A percentile compares a stretch with the other conserved stretches of the same genome.
phyloP scores from a whole-genome alignment of 352 stramenopile species.

The Globisporangium yorkense region DNA sequence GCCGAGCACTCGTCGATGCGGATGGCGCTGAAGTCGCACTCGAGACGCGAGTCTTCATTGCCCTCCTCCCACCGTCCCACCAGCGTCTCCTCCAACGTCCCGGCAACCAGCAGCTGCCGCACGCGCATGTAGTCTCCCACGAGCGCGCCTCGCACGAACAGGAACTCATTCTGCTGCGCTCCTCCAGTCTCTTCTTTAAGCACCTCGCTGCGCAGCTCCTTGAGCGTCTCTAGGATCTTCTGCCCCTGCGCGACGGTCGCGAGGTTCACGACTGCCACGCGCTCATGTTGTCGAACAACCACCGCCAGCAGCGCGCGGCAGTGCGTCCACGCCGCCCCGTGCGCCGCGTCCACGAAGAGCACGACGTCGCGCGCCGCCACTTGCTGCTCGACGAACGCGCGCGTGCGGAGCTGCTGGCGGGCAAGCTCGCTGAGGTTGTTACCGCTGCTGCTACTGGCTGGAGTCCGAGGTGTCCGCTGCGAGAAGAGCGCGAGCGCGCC shows the following conservation, averaged over 20 bases:
- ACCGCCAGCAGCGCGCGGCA: slow-evolving; percentile 3
- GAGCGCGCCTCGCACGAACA: slow-evolving; percentile 20
- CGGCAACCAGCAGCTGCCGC: slow-evolving; percentile 15
- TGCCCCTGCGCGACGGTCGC: slow-evolving; percentile 19
- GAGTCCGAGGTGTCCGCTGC: neutral
- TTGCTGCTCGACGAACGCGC: slow-evolving; percentile 5
- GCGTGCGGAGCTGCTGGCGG: neutral
- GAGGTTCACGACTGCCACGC: slow-evolving; percentile 20
- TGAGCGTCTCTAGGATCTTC: slow-evolving; percentile 17
- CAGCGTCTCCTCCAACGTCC: slow-evolving; percentile 6
- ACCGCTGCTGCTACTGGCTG: no score
- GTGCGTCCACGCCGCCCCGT: neutral
- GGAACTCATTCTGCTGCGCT: slow-evolving; percentile 12
- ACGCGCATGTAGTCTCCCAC: slow-evolving; percentile 16
- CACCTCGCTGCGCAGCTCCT: slow-evolving; percentile 1
- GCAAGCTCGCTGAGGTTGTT: neutral
- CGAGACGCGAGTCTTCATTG: neutral
- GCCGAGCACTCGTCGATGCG: slow-evolving; percentile 18
- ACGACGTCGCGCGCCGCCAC: slow-evolving; percentile 7
- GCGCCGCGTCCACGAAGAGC: slow-evolving; percentile 6
- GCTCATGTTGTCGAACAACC: neutral
- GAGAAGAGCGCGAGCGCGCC: slow-evolving; percentile 2
- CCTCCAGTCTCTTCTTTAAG: neutral
- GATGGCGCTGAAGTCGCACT: slow-evolving; percentile 18
- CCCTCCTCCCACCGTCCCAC: neutral